Conservation (phyloP, 176 grass and related monocot genomes). For the Pontederia crassipes region DNA sequence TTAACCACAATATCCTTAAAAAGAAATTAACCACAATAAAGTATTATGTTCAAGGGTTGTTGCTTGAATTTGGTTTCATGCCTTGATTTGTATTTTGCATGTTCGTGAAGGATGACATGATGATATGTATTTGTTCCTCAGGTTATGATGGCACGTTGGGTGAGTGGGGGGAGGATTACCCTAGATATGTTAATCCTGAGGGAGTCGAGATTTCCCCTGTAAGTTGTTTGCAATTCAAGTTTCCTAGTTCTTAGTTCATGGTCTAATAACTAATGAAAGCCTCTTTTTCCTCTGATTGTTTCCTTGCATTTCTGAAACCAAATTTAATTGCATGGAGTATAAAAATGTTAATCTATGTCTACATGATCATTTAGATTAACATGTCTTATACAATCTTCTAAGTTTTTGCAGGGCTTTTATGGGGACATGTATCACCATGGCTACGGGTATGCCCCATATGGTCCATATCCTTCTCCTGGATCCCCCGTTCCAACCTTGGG, state of each 20-base stretch:
- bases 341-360: not conserved
- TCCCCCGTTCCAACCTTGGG: conserved; percentile 34
- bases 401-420: conserved; percentile 43
- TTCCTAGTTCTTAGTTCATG: not conserved
- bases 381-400: not conserved
- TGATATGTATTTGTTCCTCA: not conserved
- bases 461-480: conserved; percentile 29
- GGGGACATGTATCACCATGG: conserved; percentile 41
- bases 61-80: too few relatives aligned
- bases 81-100: too few relatives aligned
- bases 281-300: too few relatives aligned
- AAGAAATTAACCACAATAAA: too few relatives aligned
- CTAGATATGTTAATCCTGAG: conserved; percentile 7
- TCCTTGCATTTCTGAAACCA: too few relatives aligned
- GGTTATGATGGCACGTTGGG: conserved; percentile 5
- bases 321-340: conserved; percentile 4
- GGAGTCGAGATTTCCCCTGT: conserved; percentile 8
- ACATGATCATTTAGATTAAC: too few relatives aligned
- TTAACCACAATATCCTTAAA: not conserved
- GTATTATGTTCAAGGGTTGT: not conserved
- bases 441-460: conserved; percentile 54
- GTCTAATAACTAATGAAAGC: too few relatives aligned
- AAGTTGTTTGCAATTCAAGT: not conserved
- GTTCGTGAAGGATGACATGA: too few relatives aligned
- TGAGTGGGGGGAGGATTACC: conserved; percentile 14